A percentile compares a stretch with the other conserved stretches of the same genome.
Evolutionary conservation across 2,329 filamentous ascomycete species (phyloP).

Genomic region (Diplodia corticola): DNA sequence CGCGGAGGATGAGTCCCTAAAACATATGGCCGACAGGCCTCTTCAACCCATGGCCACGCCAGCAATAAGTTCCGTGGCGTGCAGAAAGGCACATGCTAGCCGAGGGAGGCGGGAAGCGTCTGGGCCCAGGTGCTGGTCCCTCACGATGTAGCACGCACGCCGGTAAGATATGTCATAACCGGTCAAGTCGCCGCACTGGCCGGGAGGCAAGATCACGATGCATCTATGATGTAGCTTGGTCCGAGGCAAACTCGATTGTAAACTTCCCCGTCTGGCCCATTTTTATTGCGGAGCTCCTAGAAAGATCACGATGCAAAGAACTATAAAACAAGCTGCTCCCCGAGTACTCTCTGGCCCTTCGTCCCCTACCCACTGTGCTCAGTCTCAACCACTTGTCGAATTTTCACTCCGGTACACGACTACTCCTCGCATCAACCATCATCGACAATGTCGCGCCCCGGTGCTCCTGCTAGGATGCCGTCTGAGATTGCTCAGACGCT

Average conservation of each 20-base stretch:
- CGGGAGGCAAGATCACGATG: slow-evolving; percentile 4
- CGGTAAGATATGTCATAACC: background rate
- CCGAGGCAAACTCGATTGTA: background rate
- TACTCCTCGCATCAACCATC: background rate
- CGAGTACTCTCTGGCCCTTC: background rate
- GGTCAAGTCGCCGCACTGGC: background rate
- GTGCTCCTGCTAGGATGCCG: slow-evolving; percentile 32
- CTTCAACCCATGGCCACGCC: background rate
- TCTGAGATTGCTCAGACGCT: slow-evolving; percentile 27
- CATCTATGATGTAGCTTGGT: slow-evolving; percentile 7
- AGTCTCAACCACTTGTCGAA: background rate
- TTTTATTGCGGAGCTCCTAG: background rate
- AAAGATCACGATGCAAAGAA: too few species aligned
- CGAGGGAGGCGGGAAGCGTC: background rate
- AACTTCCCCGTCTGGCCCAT: slow-evolving; percentile 7
- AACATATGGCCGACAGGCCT: background rate
- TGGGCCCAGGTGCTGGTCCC: background rate
- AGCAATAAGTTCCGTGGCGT: background rate
- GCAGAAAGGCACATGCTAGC: background rate
- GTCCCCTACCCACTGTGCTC: background rate
- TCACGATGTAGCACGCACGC: background rate
- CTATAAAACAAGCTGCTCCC: background rate
- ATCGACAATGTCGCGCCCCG: slow-evolving; percentile 35
- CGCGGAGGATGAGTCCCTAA: background rate
- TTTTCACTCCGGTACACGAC: background rate